Conservation (phyloP, 345 rosid species). For the Leavenworthia alabamica region DNA sequence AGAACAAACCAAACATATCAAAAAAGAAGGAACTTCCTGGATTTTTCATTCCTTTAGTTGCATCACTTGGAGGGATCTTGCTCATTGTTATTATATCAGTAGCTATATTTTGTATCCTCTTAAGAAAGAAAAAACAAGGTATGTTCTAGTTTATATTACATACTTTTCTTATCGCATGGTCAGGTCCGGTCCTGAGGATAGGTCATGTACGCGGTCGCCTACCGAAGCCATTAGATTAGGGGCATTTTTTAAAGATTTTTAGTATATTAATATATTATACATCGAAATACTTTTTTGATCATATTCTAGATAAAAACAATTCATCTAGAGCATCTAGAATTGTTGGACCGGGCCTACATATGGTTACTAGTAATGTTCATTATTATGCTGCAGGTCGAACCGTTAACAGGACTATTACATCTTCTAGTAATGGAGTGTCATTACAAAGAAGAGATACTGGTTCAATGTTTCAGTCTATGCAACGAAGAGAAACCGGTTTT, state of each 20-base stretch:
- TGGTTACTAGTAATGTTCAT: background rate
- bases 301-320: too few relatives aligned
- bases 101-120: conserved; percentile 3
- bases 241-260: too few relatives aligned
- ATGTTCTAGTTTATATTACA: background rate
- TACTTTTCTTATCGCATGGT: background rate
- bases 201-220: too few relatives aligned
- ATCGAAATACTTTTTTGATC: too few relatives aligned
- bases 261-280: too few relatives aligned
- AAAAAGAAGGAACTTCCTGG: conserved; percentile 25
- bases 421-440: conserved; percentile 24
- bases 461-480: conserved; percentile 16
- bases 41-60: conserved; percentile 27
- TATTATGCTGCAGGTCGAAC: background rate
- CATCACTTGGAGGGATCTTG: conserved; percentile 26
- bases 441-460: conserved; percentile 26
- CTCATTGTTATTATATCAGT: conserved; percentile 17
- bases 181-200: too few relatives aligned
- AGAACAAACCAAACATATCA: background rate
- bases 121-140: conserved; percentile 20
- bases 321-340: too few relatives aligned
- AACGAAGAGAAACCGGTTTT: conserved; percentile 22
- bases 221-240: too few relatives aligned
- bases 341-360: too few relatives aligned
- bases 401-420: background rate